Evolutionary conservation across 345 rosid genomes (phyloP).

Genomic region (Lepidium africanum): DNA sequence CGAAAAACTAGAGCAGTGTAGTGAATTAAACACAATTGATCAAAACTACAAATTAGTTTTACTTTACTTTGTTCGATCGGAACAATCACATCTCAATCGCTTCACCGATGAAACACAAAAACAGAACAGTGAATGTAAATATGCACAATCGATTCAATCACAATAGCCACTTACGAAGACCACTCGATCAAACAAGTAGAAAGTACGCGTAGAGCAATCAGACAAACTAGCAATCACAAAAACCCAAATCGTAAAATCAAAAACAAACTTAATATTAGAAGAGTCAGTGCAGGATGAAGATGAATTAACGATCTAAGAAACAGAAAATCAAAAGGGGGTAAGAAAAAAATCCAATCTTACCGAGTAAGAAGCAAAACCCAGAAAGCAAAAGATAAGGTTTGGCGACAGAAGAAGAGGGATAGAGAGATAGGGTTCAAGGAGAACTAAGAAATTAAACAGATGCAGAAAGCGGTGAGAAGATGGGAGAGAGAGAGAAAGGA

Average conservation of each 20-base stretch:
- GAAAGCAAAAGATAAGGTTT: conserved; percentile 22
- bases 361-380: conserved; percentile 24
- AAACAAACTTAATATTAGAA: background rate
- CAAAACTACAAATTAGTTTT: background rate
- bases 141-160: background rate
- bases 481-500: background rate
- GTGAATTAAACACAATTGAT: conserved; percentile 11
- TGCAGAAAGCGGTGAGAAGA: conserved; percentile 21
- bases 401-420: conserved; percentile 9
- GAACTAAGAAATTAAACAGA: background rate
- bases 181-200: background rate
- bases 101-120: background rate
- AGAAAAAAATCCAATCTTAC: conserved; percentile 3
- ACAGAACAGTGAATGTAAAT: background rate
- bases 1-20: background rate
- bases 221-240: background rate
- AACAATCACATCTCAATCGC: background rate
- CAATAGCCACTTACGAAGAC: background rate
- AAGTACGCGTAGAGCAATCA: background rate
- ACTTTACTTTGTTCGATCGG: conserved; percentile 9
- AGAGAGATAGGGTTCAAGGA: background rate
- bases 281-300: background rate
- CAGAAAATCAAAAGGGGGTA: background rate
- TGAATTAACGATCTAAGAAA: conserved; percentile 21
- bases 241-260: conserved; percentile 1